Conservation (phyloP, 129 eudicot species). For the Artemisia tridentata region DNA sequence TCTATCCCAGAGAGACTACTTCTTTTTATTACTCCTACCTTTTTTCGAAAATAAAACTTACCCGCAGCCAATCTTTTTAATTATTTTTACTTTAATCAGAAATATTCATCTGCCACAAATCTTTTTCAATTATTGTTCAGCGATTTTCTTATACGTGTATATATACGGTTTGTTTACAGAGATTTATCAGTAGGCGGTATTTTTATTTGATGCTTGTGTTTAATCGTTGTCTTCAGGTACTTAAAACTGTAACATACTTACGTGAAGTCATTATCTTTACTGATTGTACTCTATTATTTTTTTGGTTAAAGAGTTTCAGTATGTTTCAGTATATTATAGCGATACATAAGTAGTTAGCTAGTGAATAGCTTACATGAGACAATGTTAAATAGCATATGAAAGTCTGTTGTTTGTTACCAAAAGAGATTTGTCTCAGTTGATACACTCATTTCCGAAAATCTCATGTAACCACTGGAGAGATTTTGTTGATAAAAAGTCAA, state of each 20-base stretch:
- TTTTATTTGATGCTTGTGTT: background rate
- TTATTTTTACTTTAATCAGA: slow-evolving; percentile 9
- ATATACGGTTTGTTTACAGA: no score
- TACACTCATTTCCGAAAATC: no score
- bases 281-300: no score
- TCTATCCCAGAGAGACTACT: background rate
- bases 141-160: background rate
- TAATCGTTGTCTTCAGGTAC: slow-evolving; percentile 21
- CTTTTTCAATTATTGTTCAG: slow-evolving; percentile 17
- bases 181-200: no score
- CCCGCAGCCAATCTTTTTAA: slow-evolving; percentile 19
- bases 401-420: no score
- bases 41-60: background rate
- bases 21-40: background rate
- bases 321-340: background rate
- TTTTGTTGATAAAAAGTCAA: no score
- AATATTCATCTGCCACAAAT: slow-evolving; percentile 9
- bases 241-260: background rate
- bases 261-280: no score
- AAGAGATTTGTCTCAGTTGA: no score
- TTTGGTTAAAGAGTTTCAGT: background rate
- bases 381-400: no score
- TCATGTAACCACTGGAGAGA: no score
- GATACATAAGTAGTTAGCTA: no score
- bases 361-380: no score